A percentile compares a stretch with the other conserved stretches of the same genome.
These are phyloP conservation scores for Nothomitra cinnamomea DNA, from an alignment of 2,329 filamentous ascomycete species.

Conservation along the genomic window DNA sequence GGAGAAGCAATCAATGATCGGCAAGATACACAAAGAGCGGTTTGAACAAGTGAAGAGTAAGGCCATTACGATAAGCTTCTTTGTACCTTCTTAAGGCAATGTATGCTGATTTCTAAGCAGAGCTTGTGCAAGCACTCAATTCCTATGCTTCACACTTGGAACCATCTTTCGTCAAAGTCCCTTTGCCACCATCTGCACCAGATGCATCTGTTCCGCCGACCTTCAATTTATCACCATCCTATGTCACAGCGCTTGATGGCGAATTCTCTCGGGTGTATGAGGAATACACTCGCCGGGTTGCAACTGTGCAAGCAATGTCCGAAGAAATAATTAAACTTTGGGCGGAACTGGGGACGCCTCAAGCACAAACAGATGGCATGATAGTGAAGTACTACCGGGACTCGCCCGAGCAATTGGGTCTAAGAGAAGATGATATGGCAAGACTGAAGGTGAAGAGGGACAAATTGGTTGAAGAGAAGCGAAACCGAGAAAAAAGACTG, in stretches of 20 bases:
- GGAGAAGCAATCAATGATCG: conserved; percentile 69
- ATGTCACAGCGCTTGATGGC: conserved; percentile 69
- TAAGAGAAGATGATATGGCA: conserved; percentile 72
- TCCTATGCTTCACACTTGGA: conserved; percentile 96
- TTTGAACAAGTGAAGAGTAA: conserved; percentile 90
- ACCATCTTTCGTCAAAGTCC: conserved; percentile 67
- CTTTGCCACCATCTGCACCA: conserved; percentile 65
- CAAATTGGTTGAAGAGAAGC: conserved; percentile 77
- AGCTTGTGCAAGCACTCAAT: conserved; percentile 82
- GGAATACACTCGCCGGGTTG: conserved; percentile 76
- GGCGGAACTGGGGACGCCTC: conserved; percentile 87
- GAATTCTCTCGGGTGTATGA: conserved; percentile 95
- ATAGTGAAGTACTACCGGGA: conserved; percentile 86
- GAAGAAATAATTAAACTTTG: conserved; percentile 87
- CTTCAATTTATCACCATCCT: conserved; percentile 84
- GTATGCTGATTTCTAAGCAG: conserved; percentile 27
- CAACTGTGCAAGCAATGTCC: conserved; percentile 53
- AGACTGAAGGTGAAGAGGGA: conserved; percentile 60
- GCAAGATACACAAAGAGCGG: conserved; percentile 71
- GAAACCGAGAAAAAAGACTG: conserved; percentile 58
- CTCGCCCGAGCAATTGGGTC: conserved; percentile 78
- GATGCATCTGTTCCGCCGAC: conserved; percentile 61
- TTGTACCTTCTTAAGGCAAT: conserved; percentile 7
- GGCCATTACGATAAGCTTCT: conserved; percentile 17
- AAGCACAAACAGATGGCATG: conserved; percentile 72